phyloP scores from a whole-genome alignment of 441 rosid species.

The Populus hybrid region DNA sequence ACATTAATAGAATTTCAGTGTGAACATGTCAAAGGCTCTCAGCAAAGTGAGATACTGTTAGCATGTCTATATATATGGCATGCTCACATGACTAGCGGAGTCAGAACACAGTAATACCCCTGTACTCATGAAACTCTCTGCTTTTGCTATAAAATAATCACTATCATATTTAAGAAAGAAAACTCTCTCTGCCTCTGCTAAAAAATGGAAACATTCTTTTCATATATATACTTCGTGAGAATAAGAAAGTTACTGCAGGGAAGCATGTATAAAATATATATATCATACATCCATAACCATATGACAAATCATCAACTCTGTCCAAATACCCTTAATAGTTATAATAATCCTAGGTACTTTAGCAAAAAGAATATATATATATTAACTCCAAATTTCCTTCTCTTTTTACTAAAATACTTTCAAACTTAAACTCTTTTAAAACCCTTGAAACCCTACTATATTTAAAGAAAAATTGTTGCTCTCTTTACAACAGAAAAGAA shows the following conservation, averaged over 20 bases:
- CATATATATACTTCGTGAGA: neutral
- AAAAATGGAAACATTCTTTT: neutral
- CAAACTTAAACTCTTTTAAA: no score
- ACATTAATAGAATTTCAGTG: neutral
- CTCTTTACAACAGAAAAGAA: neutral
- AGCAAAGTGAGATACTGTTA: neutral
- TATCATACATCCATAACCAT: neutral
- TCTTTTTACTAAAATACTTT: no score
- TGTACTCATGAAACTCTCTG: neutral
- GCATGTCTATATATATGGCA: neutral
- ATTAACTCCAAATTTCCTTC: neutral
- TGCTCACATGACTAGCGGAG: neutral
- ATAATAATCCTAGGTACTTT: neutral
- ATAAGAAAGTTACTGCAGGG: neutral
- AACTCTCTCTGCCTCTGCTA: neutral
- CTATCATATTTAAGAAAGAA: neutral
- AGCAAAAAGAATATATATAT: neutral
- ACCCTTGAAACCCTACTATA: neutral
- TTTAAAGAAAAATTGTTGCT: neutral
- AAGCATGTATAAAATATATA: neutral
- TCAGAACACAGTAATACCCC: neutral
- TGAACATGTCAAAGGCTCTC: slow-evolving; percentile 1
- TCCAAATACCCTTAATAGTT: neutral
- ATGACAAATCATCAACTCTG: neutral
- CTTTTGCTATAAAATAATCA: neutral